Evolutionary conservation across 148 eudicot genomes (phyloP), one percentile per base, ranked within the genome.

Genomic region (Linanthus parryae): DNA sequence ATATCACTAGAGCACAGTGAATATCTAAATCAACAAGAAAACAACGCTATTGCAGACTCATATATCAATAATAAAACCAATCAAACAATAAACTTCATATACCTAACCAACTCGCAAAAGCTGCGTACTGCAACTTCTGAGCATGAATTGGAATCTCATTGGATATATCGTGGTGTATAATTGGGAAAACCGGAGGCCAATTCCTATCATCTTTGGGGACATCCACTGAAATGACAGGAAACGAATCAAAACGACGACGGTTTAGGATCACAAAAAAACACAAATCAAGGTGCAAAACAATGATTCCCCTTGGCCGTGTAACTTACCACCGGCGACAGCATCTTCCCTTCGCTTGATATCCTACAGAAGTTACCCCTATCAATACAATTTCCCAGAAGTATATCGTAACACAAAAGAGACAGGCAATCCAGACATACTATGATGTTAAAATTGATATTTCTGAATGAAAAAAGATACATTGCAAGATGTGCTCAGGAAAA

Each of bases 51-150:
- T n/a, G n/a, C n/a, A n/a, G n/a, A n/a, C n/a, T n/a, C n/a, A n/a
- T n/a, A n/a, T n/a, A n/a, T n/a, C n/a, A n/a, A n/a, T n/a, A n/a
- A n/a, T n/a, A n/a, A n/a, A n/a, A n/a, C n/a, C n/a, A n/a, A n/a
- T n/a, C n/a, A n/a, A n/a, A n/a, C n/a, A n/a, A n/a, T n/a, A 16
- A 63, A 18, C 35, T 33, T 25, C 9, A 42, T 57, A 35, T 65
- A 78, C 83, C 83, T 70, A 78, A 73, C 83, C 83, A 78, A 64
- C 83, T 78, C 3, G 83, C 79, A 73, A 78, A 78, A 48, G 83
- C 83, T 62, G 70, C 60, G 54, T 78, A 78, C 71, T 78, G 83
- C 76, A 78, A 52, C 73, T 43, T 73, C 67, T 78, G 83, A 67
- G 76, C 79, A 73, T 78, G 72, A 48, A 61, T 73, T 10, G 83